These are phyloP conservation scores for Thelephora aurantiotincta DNA, from an alignment of 768 basidiomycete species.

Conservation along the genomic window DNA sequence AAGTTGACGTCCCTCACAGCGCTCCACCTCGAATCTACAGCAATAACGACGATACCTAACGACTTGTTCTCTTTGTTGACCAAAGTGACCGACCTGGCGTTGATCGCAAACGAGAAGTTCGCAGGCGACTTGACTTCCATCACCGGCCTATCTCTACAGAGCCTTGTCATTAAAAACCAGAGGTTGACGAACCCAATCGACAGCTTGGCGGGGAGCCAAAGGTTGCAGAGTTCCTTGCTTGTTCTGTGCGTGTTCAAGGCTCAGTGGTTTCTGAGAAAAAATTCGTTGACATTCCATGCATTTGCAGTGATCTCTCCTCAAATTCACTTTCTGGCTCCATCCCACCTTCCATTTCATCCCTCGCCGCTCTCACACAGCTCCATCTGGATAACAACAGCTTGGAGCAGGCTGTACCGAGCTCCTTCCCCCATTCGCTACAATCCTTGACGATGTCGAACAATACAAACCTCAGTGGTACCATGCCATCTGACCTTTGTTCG, in stretches of 20 bases:
- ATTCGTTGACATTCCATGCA: neutral
- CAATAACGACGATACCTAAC: constrained; percentile 21
- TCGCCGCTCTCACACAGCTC: constrained; percentile 22
- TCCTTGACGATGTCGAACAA: constrained; percentile 23
- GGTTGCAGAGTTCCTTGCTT: constrained; percentile 19
- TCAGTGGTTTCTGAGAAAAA: neutral
- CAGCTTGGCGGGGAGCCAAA: constrained; percentile 16
- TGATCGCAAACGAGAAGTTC: constrained; percentile 28
- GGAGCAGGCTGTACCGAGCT: constrained; percentile 18
- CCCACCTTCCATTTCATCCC: constrained; percentile 19
- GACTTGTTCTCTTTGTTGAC: constrained; percentile 20
- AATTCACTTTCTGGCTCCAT: constrained; percentile 26
- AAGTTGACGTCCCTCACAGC: constrained; percentile 22
- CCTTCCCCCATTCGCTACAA: constrained; percentile 22
- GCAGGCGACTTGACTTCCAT: constrained; percentile 23
- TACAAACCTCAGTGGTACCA: constrained; percentile 19
- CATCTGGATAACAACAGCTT: constrained; percentile 26
- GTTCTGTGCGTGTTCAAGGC: constrained; percentile 16
- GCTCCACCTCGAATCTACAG: constrained; percentile 28
- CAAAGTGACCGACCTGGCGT: constrained; percentile 20
- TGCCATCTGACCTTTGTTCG: constrained; percentile 16
- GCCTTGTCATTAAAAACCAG: constrained; percentile 26
- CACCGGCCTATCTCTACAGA: constrained; percentile 19
- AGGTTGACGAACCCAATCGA: constrained; percentile 19
- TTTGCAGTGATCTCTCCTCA: constrained; percentile 21